Evolutionary conservation across 1,284 basidiomycete genomes (phyloP).

Genomic region (Trametes sp.): DNA sequence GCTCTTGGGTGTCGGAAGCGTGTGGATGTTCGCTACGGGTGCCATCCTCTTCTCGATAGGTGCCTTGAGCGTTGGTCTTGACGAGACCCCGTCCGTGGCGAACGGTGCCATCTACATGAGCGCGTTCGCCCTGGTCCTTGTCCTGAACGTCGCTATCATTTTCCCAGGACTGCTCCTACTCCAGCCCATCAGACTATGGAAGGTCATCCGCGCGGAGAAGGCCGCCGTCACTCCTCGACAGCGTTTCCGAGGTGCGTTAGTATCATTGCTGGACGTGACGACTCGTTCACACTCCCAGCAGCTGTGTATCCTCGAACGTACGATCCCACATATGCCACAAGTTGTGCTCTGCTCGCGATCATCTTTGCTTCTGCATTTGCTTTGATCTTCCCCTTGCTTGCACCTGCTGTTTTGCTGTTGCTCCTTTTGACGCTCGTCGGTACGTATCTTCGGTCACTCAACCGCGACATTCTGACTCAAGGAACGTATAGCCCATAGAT

Average conservation of each 20-base stretch:
- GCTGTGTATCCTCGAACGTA: slow-evolving; percentile 78
- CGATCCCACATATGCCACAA: slow-evolving; percentile 69
- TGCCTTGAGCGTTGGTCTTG: slow-evolving; percentile 55
- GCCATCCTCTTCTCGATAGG: slow-evolving; percentile 71
- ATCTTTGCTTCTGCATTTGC: slow-evolving; percentile 76
- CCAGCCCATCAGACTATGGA: slow-evolving; percentile 70
- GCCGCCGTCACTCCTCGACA: slow-evolving; percentile 77
- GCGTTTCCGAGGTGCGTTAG: slow-evolving; percentile 72
- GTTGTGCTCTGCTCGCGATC: slow-evolving; percentile 71
- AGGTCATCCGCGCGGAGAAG: slow-evolving; percentile 59
- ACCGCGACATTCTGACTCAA: no score
- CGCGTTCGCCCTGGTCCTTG: slow-evolving; percentile 65
- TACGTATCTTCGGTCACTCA: slow-evolving; percentile 41
- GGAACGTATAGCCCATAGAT: slow-evolving; percentile 69
- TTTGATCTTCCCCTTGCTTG: slow-evolving; percentile 80
- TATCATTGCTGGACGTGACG: slow-evolving; percentile 9
- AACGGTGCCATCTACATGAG: slow-evolving; percentile 78
- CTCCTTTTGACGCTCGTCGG: slow-evolving; percentile 75
- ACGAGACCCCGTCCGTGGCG: slow-evolving; percentile 58
- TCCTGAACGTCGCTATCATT: slow-evolving; percentile 74
- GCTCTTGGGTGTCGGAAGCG: slow-evolving; percentile 57
- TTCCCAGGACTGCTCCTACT: slow-evolving; percentile 75
- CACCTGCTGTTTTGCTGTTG: slow-evolving; percentile 71
- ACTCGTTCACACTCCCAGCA: slow-evolving; percentile 39
- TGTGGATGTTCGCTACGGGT: slow-evolving; percentile 73